Evolutionary conservation across 768 basidiomycete genomes (phyloP), one percentile per base, ranked within the genome.

Genomic region (Termitomyces sp.): DNA sequence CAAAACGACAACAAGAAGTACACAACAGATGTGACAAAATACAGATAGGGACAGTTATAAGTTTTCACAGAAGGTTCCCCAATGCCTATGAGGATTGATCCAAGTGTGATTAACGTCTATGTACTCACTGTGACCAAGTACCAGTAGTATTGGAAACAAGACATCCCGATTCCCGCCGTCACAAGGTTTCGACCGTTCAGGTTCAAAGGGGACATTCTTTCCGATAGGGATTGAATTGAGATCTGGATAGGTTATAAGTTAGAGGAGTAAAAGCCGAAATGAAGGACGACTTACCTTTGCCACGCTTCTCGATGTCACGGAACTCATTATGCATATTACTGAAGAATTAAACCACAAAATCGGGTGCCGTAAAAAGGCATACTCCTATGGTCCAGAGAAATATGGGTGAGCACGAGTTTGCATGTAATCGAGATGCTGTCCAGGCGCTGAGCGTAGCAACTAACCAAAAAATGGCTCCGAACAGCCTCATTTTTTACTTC

Each of bases 31-130:
- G 31, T 31, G 18, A 12, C 30, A 49, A 13, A 18, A 15, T 48
- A 18, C 16, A 48, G 41, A 20, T 11, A 39, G n/a, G n/a, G n/a
- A n/a, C n/a, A n/a, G 18, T 30, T 34, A 34, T 8, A 46, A n/a
- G 18, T 46, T 46, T 15, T n/a, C 54, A 20, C 44, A 55, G 6
- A 37, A 8, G 36, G 47, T 30, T 27, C 66, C 68, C 69, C 68
- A 72, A n/a, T 68, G 61, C 3, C 69, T 67, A 4, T 27, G 31
- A 15, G 71, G 71, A 50, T 71, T 72, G 27, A 72, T 61, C 72
- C 69, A 73, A 9, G 67, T 64, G 57, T 70, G 64, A 22, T 67
- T 64, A 31, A 27, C 30, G 18, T 47, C 45, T 6, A 24, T 42
- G 31, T 12, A 15, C 31, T 54, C 58, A 31, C 63, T 58, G 42